These are phyloP conservation scores for Exsudoporus floridanus DNA, from an alignment of 1,284 basidiomycete species.

Conservation along the genomic window DNA sequence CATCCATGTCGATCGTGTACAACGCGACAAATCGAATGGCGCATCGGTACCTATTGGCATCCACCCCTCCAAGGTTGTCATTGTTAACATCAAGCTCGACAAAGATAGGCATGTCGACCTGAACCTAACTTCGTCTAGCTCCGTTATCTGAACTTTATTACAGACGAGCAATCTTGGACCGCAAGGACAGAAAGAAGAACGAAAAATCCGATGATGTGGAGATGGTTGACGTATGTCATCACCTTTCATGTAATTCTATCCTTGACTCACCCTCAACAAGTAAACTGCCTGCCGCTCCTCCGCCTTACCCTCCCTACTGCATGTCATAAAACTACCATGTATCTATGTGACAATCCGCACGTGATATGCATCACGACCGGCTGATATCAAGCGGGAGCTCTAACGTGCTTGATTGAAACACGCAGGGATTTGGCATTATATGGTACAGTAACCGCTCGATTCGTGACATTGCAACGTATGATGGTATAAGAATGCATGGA, in stretches of 20 bases:
- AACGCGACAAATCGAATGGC: conserved; percentile 97
- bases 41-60: conserved; percentile 92
- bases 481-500: conserved; percentile 15
- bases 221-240: conserved; percentile 68
- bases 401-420: conserved; percentile 7
- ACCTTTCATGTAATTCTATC: conserved; percentile 12
- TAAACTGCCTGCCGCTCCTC: conserved; percentile 22
- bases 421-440: conserved; percentile 2
- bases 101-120: conserved; percentile 65
- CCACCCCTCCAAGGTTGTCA: conserved; percentile 97
- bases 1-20: conserved; percentile 97
- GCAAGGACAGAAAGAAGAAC: conserved; percentile 74
- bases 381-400: conserved; percentile 6
- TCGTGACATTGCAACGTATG: not conserved
- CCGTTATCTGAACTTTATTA: conserved; percentile 4
- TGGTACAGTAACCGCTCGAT: conserved; percentile 12
- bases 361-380: conserved; percentile 52
- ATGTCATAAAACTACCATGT: conserved; percentile 53
- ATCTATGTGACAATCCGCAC: conserved; percentile 47
- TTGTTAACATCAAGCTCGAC: conserved; percentile 88
- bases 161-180: conserved; percentile 78
- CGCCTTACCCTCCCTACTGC: conserved; percentile 31
- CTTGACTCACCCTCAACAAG: conserved; percentile 16
- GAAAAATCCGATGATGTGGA: conserved; percentile 59
- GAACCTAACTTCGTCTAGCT: not conserved